Evolutionary conservation across 176 grass and related monocot genomes (phyloP), one percentile per base, ranked within the genome.

Genomic region (Paspalum notatum): DNA sequence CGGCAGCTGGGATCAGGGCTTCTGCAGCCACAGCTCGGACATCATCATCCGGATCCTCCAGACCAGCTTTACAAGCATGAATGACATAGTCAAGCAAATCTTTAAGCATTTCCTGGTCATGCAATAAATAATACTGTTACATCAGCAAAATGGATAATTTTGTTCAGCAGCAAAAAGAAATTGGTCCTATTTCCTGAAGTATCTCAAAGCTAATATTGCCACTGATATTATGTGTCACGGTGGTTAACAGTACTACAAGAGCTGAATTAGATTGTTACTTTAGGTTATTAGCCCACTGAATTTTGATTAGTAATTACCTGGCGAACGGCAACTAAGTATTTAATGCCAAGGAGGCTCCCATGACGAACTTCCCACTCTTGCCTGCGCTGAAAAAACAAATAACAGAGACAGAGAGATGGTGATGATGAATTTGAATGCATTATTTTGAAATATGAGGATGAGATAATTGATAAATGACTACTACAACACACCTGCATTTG

Each of bases 301-400:
- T 75, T 45, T 75, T 73, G 20, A 75, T 48, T 88, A 86, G 41
- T 32, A 79, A 68, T 82, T 88, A 95, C 96, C 86, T 83, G 87
- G 17, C 96, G 96, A 88, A 99, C 88, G 79, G 96, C 96, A 27
- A 99, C 86, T 63, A 99, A 89, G 79, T 99, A 99, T 57, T 99
- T 99, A 66, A 99, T 99, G 58, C 96, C 96, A 64, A 99, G 92
- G 69, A 99, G 96, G 75, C 92, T 93, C 74, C 96, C 96, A 86
- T 99, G 96, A 83, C 96, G 92, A 85, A 93, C 84, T 91, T 99
- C 96, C 96, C 96, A 99, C 79, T 99, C 96, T 89, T 99, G 96
- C 84, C 96, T 99, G 85, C 62, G 86, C 96, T 99, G 96, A 85
- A 92, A 91, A 64, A 92, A 90, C 64, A 86, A 87, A 94, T n/a